Conservation (phyloP, 2,329 filamentous ascomycete species). For the Colletotrichum siamense region DNA sequence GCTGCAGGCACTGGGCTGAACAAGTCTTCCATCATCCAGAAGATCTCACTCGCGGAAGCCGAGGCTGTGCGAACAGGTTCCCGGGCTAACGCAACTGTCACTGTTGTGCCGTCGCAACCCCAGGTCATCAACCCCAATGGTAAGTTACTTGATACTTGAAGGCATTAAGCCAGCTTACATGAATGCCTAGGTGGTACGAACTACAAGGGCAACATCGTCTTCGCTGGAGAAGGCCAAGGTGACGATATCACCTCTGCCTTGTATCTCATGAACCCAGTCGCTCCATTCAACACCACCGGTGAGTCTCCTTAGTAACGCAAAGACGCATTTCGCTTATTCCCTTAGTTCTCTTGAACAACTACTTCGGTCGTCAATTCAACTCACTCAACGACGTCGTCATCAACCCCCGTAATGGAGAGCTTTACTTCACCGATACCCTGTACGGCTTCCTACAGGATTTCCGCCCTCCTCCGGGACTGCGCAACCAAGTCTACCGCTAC, state of each 20-base stretch:
- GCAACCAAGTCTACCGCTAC: constrained; percentile 64
- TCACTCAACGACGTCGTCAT: constrained; percentile 64
- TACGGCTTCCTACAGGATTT: constrained; percentile 67
- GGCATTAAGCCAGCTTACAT: not conserved
- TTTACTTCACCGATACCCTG: constrained; percentile 69
- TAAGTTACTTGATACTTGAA: constrained; percentile 21
- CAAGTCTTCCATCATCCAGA: constrained; percentile 56
- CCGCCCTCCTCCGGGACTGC: constrained; percentile 55
- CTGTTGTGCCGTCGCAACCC: constrained; percentile 49
- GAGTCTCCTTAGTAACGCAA: not conserved
- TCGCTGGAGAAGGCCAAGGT: constrained; percentile 56
- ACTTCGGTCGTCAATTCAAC: constrained; percentile 63
- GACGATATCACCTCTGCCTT: constrained; percentile 41
- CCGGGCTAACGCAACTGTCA: constrained; percentile 44
- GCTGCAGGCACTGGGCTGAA: constrained; percentile 55
- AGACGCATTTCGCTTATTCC: accelerated
- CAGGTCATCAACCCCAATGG: constrained; percentile 57
- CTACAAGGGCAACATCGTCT: constrained; percentile 54
- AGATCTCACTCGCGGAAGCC: constrained; percentile 53
- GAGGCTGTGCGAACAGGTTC: constrained; percentile 40
- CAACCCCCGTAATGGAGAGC: constrained; percentile 56
- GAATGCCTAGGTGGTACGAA: constrained; percentile 49
- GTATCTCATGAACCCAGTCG: constrained; percentile 46
- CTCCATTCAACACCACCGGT: constrained; percentile 57
- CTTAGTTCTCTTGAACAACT: constrained; percentile 61